Base-by-base conservation (phyloP, 345 rosid species). In the Camelina hispida region DNA sequence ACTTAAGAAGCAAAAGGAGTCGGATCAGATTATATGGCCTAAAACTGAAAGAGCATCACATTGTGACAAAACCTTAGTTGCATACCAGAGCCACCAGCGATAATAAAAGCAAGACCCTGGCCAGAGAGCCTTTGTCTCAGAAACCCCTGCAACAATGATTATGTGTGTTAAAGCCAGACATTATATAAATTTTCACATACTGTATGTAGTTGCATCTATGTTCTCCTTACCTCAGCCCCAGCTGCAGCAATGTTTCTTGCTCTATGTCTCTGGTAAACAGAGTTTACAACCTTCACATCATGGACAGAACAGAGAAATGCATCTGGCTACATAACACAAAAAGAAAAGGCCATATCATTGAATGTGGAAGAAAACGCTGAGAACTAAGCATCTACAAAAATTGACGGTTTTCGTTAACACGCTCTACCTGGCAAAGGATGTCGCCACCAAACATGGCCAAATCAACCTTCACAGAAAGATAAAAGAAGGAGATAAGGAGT, bases 71-170 rank as follows among this genome's bases (percentile, higher is more conserved):
- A 3, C 25, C 48, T 42, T 42, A 51, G 55, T 25, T 25, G 62
- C 84, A 76, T 92, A 95, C 99, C 98, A 76, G 99, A 88, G 85
- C 99, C 99, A 78, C 99, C 96, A 2, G 90, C 99, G 40, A 86
- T 72, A 75, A 95, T 87, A 75, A 95, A 95, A 46, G 97, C 98
- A 79, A 95, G 96, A 68, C 99, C 99, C 81, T 87, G 97, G 34
- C 99, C 99, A 20, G 96, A 75, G 72, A 92, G 47, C 79, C 81
- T 90, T 86, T 95, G 99, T 75, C 97, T 88, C 79, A 95, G 83
- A 85, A 92, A 88, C 51, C 87, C 97, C 99, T 95, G 67, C n/a
- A 72, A 80, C 23, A 60, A 68, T 50, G 72, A 58, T 35, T 38
- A 62, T 46, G 52, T 56, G 34, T 35, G 50, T 52, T 32, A 7